A percentile compares a stretch with the other conserved stretches of the same genome.
Conservation (phyloP, 805 yeast genomes). For the Zygotorulaspora sp. region DNA sequence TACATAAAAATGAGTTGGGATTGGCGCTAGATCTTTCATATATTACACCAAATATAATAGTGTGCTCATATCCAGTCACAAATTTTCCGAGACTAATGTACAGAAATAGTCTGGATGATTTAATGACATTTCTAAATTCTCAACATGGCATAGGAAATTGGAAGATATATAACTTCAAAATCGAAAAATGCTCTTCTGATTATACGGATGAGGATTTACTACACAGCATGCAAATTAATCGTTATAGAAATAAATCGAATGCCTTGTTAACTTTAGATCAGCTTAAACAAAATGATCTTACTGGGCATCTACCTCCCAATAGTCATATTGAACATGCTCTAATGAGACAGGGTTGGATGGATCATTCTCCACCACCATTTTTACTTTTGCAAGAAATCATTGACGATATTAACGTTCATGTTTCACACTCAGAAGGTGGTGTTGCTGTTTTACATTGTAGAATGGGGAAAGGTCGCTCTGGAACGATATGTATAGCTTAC, state of each 20-base stretch:
- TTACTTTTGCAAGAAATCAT: conserved; percentile 43
- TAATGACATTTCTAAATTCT: conserved; percentile 44
- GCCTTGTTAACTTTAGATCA: neutral
- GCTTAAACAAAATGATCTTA: neutral
- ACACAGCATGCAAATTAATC: neutral
- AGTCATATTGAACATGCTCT: conserved; percentile 6
- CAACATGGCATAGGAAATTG: conserved; percentile 51
- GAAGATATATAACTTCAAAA: conserved; percentile 70
- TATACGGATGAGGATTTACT: conserved; percentile 26
- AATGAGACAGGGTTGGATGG: conserved; percentile 54
- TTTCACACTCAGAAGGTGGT: conserved; percentile 35
- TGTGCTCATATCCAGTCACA: conserved; percentile 70
- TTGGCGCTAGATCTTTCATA: conserved; percentile 58
- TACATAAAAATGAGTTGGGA: conserved; percentile 29
- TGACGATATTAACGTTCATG: conserved; percentile 42
- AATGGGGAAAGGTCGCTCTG: conserved; percentile 90
- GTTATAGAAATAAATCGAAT: neutral
- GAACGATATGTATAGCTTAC: conserved; percentile 67
- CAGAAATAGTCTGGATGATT: conserved; percentile 48
- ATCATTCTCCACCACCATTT: conserved; percentile 74
- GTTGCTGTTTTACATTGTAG: conserved; percentile 80
- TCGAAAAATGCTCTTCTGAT: conserved; percentile 46
- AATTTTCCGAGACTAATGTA: conserved; percentile 41
- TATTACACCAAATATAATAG: conserved; percentile 60
- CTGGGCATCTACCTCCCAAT: conserved; percentile 4